Percentiles rank a stretch among this genome's conserved stretches.
These are phyloP conservation scores for Fusarium mangiferae DNA, from an alignment of 2,329 filamentous ascomycete species.

Conservation along the genomic window DNA sequence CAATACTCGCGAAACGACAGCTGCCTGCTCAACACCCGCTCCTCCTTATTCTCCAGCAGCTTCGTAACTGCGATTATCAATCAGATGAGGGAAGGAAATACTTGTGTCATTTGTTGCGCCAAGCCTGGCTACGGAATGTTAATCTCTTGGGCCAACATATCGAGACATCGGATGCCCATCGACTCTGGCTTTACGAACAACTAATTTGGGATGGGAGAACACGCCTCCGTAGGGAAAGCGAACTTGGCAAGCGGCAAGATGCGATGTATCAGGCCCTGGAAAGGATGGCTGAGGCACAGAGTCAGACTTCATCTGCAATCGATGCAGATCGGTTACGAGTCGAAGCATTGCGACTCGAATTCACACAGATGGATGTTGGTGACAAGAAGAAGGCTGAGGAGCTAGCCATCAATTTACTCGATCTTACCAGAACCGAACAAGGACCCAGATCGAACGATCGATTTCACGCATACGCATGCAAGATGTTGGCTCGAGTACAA, in stretches of 20 bases:
- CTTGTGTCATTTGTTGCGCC: constrained; percentile 48
- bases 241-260: constrained; percentile 42
- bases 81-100: constrained; percentile 46
- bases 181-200: constrained; percentile 53
- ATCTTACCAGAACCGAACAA: constrained; percentile 39
- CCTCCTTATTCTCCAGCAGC: constrained; percentile 47
- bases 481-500: constrained; percentile 51
- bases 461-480: constrained; percentile 53
- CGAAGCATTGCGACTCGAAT: constrained; percentile 50
- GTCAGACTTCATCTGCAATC: constrained; percentile 9
- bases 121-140: constrained; percentile 52
- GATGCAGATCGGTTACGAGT: constrained; percentile 45
- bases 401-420: constrained; percentile 45
- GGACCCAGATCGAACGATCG: constrained; percentile 45
- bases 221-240: constrained; percentile 47
- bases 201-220: constrained; percentile 53
- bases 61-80: constrained; percentile 47
- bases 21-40: constrained; percentile 49
- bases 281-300: constrained; percentile 33
- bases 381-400: constrained; percentile 47
- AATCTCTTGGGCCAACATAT: constrained; percentile 48
- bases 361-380: constrained; percentile 53
- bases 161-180: constrained; percentile 43
- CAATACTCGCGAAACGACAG: constrained; percentile 42
- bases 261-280: constrained; percentile 48